Evolutionary conservation across 208 protist species (phyloP), one percentile per base, ranked within the genome.

Genomic region (Plasmodiophora brassicae): DNA sequence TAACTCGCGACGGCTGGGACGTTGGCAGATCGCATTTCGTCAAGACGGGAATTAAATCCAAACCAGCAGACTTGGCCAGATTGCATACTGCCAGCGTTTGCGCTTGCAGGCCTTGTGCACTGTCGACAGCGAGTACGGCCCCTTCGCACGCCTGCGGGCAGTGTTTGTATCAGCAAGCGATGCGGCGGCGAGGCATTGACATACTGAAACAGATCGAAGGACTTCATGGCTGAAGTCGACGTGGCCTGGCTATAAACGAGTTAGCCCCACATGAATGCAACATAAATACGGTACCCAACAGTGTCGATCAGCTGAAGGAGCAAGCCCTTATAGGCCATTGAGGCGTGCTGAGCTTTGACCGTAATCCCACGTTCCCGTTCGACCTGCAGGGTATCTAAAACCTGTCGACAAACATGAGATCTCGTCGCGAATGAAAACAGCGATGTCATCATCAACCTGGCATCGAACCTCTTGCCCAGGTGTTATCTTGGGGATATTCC

Each of bases 231-330:
- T 44, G n/a, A 78, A 78, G 41, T 78, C 65, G n/a, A 78, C 65
- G n/a, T 78, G 65, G 41, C 65, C 65, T 44, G 65, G 65, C 65
- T 78, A 5, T 8, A 14, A 57, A 25, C 65, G 41, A 78, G n/a
- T 78, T 38, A 32, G 41, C 41, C 32, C 41, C 5, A 32, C 10
- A 78, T 78, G 41, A 5, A 38, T 8, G 10, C 5, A 32, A 78
- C 5, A 78, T 38, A 5, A 25, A 57, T 57, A 57, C 14, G 25
- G 25, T 28, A 8, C 5, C 5, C 41, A 38, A 78, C 65, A n/a
- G 65, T 78, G n/a, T 78, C 65, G n/a, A 78, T 78, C 41, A 78
- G 41, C 41, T 78, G 65, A n/a, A 78, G n/a, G 20, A 78, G n/a
- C 10, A 5, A 32, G n/a, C n/a, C n/a, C 32, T 5, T 36, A 32